phyloP scores from a whole-genome alignment of 2,329 filamentous ascomycete species.

The Trichophyton mentagrophytes region DNA sequence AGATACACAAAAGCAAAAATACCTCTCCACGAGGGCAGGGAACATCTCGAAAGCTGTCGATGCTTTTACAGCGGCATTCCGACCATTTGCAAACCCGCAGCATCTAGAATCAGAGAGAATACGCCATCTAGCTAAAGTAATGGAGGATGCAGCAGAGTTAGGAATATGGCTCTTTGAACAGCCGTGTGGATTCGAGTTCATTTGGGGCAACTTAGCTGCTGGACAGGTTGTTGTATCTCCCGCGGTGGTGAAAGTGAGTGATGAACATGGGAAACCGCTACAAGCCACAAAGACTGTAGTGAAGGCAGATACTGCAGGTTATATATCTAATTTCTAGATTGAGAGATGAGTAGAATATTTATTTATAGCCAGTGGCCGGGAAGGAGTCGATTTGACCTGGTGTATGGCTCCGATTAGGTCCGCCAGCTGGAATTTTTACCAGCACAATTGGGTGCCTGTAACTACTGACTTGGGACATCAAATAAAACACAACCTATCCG shows the following conservation, averaged over 20 bases:
- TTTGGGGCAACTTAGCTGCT: background rate
- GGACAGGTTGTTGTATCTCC: conserved; percentile 12
- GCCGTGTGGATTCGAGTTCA: conserved; percentile 17
- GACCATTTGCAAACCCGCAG: conserved; percentile 13
- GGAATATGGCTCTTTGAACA: conserved; percentile 20
- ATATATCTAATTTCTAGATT: background rate
- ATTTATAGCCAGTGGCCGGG: background rate
- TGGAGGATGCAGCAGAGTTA: conserved; percentile 15
- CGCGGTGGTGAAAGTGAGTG: conserved; percentile 14
- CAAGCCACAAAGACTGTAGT: conserved; percentile 11
- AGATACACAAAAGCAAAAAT: background rate
- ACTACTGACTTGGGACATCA: no score
- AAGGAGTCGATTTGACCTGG: no score
- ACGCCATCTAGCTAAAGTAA: conserved; percentile 15
- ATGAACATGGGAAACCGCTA: conserved; percentile 16
- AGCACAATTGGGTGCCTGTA: no score
- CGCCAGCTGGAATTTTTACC: no score
- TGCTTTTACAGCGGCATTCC: conserved; percentile 15
- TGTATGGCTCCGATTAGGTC: no score
- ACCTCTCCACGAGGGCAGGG: background rate
- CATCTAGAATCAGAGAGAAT: conserved; percentile 12
- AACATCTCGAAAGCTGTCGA: background rate
- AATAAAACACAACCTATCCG: no score
- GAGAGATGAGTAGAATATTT: background rate
- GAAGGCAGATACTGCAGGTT: background rate